Evolutionary conservation across 2,329 filamentous ascomycete genomes (phyloP), one percentile per base, ranked within the genome.

Genomic region (Colletotrichum musicola): DNA sequence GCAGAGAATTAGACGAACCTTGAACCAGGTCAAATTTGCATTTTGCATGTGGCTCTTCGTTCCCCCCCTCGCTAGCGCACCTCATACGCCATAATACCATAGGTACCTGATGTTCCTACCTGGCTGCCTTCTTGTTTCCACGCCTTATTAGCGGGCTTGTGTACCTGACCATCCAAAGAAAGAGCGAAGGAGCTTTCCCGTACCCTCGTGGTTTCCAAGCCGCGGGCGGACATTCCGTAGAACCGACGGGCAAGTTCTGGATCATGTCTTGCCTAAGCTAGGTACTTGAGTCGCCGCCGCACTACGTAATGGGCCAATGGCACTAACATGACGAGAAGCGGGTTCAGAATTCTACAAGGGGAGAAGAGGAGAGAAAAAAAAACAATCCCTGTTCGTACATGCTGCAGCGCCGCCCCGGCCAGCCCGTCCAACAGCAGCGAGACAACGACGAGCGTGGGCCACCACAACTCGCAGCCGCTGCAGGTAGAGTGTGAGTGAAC

Each of bases 1-100:
- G 64, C 57, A 56, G 62, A 66, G 55, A 57, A 65, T 60, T 54
- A 54, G 62, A 69, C 20, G 53, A 69, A 69, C 67, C 67, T 69
- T 69, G 63, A 71, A 62, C 65, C 59, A 70, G 35, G 66, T 65
- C 66, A 66, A 69, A 69, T 69, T 69, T 69, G 67, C 67, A 67
- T 68, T 69, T 68, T 69, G 38, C 67, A 68, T 69, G 67, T 69
- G 67, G 67, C 51, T 62, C 64, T 56, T 68, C 64, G 64, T 25
- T 25, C 22, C 3, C 22, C 51, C 64, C 67, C 67, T 69, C 66
- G 47, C 44, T 66, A 66, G 66, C 66, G 62, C 53, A 46, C 56
- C 42, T 65, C 16, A 47, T 38, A 59, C 66, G 55, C 55, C 54
- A 55, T 64, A 20, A 18, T 42, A 44, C 42, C 25, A 18, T 25